A percentile compares a stretch with the other conserved stretches of the same genome.
phyloP scores from a whole-genome alignment of 495 filamentous ascomycete species.

The Hypoxylon crocopeplum region DNA sequence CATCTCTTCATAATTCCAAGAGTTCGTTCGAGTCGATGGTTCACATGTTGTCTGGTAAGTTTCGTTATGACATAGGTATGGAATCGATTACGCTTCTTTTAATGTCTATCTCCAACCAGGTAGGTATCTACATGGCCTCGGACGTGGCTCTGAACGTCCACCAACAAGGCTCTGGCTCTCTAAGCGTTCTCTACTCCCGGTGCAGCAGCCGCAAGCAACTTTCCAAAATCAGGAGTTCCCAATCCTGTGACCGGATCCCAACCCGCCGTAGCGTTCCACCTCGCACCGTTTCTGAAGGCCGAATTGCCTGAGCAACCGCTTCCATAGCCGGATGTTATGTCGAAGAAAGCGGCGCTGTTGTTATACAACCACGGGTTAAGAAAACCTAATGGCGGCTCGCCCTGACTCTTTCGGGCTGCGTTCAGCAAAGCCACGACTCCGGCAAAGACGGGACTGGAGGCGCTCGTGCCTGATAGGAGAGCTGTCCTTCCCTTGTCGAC shows the following conservation, averaged over 20 bases:
- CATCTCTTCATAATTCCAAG: no score
- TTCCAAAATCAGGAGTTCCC: slow-evolving; percentile 42
- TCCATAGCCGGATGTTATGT: slow-evolving; percentile 66
- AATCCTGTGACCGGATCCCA: slow-evolving; percentile 51
- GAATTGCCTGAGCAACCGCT: slow-evolving; percentile 59
- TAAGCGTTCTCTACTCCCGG: slow-evolving; percentile 43
- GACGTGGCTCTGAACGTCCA: no score
- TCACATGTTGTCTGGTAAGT: no score
- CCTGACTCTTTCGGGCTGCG: slow-evolving; percentile 60
- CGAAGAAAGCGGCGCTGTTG: slow-evolving; percentile 64
- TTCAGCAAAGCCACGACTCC: slow-evolving; percentile 66
- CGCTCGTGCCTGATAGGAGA: slow-evolving; percentile 54
- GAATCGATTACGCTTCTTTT: neutral
- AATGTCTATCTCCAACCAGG: no score
- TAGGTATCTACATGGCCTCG: neutral
- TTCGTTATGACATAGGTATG: neutral
- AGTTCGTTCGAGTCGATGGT: no score
- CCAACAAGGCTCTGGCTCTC: neutral
- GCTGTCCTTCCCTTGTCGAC: slow-evolving; percentile 53
- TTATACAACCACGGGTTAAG: slow-evolving; percentile 69
- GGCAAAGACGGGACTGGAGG: slow-evolving; percentile 47
- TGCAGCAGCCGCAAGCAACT: slow-evolving; percentile 40
- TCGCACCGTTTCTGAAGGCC: slow-evolving; percentile 56
- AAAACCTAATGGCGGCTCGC: slow-evolving; percentile 66
- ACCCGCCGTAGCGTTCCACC: slow-evolving; percentile 46